Evolutionary conservation across 768 basidiomycete genomes (phyloP).

Genomic region (Agrocybe praecox): DNA sequence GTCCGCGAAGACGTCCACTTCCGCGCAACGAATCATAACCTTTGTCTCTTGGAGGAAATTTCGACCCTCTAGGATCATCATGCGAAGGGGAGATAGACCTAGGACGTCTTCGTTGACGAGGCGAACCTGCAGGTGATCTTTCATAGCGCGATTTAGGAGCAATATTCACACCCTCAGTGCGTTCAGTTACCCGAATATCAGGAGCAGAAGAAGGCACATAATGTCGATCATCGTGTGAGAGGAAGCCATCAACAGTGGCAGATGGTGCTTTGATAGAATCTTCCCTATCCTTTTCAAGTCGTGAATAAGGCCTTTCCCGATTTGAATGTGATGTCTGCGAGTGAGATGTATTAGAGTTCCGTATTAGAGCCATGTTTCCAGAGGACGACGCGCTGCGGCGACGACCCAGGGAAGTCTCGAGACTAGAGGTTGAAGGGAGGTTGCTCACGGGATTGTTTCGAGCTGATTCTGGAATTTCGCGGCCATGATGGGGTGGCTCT

Average conservation of each 20-base stretch:
- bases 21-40: conserved; percentile 25
- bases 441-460: conserved; percentile 55
- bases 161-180: conserved; percentile 6
- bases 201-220: conserved; percentile 33
- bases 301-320: conserved; percentile 18
- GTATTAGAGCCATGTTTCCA: conserved; percentile 19
- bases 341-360: conserved; percentile 33
- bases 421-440: conserved; percentile 24
- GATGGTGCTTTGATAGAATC: conserved; percentile 6
- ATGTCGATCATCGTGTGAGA: conserved; percentile 65
- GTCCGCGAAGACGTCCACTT: conserved; percentile 25
- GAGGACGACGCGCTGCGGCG: conserved; percentile 23
- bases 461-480: conserved; percentile 54
- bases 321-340: conserved; percentile 24
- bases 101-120: conserved; percentile 26
- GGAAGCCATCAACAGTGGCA: conserved; percentile 18
- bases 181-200: conserved; percentile 5
- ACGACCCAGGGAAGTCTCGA: conserved; percentile 24
- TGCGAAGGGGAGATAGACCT: conserved; percentile 28
- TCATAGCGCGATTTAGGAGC: conserved; percentile 22
- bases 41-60: conserved; percentile 18
- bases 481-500: conserved; percentile 59
- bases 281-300: conserved; percentile 16
- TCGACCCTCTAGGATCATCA: conserved; percentile 12
- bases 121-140: conserved; percentile 31